Percentiles rank a stretch among this genome's conserved stretches.
Conservation (phyloP, 2,329 filamentous ascomycete species). For the Hypoxylon sp. region DNA sequence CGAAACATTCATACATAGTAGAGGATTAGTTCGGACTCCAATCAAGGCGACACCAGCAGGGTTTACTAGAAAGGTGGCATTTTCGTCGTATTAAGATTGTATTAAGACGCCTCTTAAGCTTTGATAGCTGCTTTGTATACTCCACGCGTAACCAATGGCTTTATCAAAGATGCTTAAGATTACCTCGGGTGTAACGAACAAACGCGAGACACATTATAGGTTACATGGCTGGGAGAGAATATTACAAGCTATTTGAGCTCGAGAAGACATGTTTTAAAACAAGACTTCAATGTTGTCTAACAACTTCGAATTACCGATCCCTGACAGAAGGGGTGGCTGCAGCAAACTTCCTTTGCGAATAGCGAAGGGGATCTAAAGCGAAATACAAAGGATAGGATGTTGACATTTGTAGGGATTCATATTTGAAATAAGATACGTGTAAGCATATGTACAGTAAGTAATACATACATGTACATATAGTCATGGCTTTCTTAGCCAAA, state of each 20-base stretch:
- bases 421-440: slow-evolving; percentile 1
- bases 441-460: neutral
- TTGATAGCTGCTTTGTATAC: neutral
- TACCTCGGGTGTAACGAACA: slow-evolving; percentile 13
- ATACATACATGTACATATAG: too few species aligned
- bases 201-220: slow-evolving; percentile 15
- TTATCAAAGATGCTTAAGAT: slow-evolving; percentile 8
- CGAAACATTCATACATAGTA: slow-evolving; percentile 28
- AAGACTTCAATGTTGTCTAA: slow-evolving; percentile 43
- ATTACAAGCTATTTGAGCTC: slow-evolving; percentile 29
- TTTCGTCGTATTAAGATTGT: neutral
- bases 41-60: slow-evolving; percentile 9
- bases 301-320: slow-evolving; percentile 27
- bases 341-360: slow-evolving; percentile 30
- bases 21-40: slow-evolving; percentile 24
- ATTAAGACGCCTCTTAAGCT: neutral
- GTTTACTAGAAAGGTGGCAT: slow-evolving; percentile 1
- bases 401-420: slow-evolving; percentile 10
- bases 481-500: slow-evolving; percentile 8
- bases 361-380: slow-evolving; percentile 10
- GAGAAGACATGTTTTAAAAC: slow-evolving; percentile 44
- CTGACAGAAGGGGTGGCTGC: slow-evolving; percentile 27
- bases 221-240: slow-evolving; percentile 14
- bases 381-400: slow-evolving; percentile 15
- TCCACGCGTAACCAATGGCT: neutral